phyloP scores from a whole-genome alignment of 139 green algal genomes.

The Helicosporidium sp. region DNA sequence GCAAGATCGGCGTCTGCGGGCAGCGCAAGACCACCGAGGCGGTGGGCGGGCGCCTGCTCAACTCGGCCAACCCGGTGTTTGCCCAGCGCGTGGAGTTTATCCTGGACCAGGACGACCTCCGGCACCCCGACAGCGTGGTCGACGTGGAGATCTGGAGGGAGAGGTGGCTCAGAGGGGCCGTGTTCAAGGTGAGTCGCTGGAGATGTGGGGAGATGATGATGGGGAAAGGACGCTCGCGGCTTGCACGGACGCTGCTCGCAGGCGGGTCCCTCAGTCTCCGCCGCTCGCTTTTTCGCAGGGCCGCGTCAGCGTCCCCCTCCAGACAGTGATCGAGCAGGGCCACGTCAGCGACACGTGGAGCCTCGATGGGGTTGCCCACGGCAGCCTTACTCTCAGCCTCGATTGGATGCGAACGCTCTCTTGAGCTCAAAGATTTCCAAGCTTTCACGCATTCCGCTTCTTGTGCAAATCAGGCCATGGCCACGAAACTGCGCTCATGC shows the following conservation, averaged over 20 bases:
- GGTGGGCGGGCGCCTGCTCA: neutral
- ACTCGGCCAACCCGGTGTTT: constrained; percentile 15
- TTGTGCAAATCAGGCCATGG: too few relatives aligned
- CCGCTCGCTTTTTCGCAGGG: too few relatives aligned
- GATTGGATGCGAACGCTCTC: too few relatives aligned
- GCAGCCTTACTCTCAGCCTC: constrained; percentile 4
- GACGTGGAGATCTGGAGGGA: constrained; percentile 7
- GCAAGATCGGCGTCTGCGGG: neutral
- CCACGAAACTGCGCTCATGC: too few relatives aligned
- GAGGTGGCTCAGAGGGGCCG: neutral
- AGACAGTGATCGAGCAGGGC: neutral
- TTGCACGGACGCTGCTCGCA: too few relatives aligned
- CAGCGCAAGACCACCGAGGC: neutral
- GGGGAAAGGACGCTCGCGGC: neutral
- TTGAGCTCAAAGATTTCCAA: too few relatives aligned
- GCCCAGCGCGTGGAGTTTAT: constrained; percentile 14
- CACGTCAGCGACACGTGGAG: constrained; percentile 4
- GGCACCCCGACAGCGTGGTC: constrained; percentile 1
- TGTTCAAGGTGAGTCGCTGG: neutral
- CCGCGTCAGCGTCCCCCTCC: constrained; percentile 2
- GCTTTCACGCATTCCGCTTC: too few relatives aligned
- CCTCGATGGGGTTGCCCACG: constrained; percentile 1
- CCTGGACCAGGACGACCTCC: constrained; percentile 6
- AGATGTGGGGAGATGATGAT: neutral
- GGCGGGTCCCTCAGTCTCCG: too few relatives aligned